A percentile compares a stretch with the other conserved stretches of the same genome.
phyloP scores from a whole-genome alignment of 2,329 filamentous ascomycete genomes.

The Phoma herbarum region DNA sequence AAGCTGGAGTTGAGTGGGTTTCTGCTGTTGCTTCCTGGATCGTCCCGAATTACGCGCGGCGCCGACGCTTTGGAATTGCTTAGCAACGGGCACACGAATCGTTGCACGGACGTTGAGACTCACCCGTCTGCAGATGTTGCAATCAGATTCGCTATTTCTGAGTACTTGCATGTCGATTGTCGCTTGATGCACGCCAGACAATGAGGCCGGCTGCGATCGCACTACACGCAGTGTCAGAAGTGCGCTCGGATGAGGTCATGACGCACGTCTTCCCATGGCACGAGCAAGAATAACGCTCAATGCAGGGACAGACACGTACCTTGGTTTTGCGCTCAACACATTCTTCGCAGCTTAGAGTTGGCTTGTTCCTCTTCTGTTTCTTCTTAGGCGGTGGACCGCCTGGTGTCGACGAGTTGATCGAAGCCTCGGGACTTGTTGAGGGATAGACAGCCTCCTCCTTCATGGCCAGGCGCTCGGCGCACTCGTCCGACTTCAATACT shows the following conservation, averaged over 20 bases:
- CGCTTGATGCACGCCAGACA: conserved; percentile 72
- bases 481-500: conserved; percentile 6
- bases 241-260: conserved; percentile 2
- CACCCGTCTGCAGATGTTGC: conserved; percentile 66
- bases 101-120: conserved; percentile 6
- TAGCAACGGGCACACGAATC: conserved; percentile 29
- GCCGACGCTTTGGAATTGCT: conserved; percentile 39
- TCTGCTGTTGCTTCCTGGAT: conserved; percentile 41
- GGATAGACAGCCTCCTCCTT: conserved; percentile 26
- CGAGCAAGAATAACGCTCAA: neutral
- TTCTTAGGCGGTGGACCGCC: conserved; percentile 60
- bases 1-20: conserved; percentile 34
- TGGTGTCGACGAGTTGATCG: conserved; percentile 24
- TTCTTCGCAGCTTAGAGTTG: conserved; percentile 79
- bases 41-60: conserved; percentile 36
- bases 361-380: conserved; percentile 86
- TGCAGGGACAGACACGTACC: conserved; percentile 55
- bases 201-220: conserved; percentile 73
- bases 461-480: conserved; percentile 21
- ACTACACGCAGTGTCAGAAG: conserved; percentile 58
- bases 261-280: conserved; percentile 7
- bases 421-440: conserved; percentile 34
- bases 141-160: conserved; percentile 77
- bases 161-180: conserved; percentile 78
- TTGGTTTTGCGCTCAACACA: conserved; percentile 86